phyloP scores from a whole-genome alignment of 306 rosid species.

The Acacia acuminata region DNA sequence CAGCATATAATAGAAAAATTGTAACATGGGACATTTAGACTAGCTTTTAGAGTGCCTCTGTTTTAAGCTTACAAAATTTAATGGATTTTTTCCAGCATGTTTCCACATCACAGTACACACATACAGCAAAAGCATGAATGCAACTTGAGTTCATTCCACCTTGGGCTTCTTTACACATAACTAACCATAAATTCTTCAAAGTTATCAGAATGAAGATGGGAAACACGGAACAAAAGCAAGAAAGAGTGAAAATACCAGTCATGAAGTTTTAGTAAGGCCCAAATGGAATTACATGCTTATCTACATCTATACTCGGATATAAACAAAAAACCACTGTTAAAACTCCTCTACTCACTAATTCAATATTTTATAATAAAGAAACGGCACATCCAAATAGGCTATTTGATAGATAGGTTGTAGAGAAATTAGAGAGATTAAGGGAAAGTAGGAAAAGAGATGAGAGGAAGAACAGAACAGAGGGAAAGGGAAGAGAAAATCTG shows the following conservation, averaged over 20 bases:
- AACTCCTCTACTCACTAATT: neutral
- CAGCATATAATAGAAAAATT: neutral
- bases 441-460: no score
- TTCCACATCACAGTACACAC: neutral
- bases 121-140: neutral
- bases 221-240: neutral
- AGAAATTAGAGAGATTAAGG: no score
- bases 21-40: neutral
- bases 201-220: conserved; percentile 1
- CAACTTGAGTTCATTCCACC: conserved; percentile 11
- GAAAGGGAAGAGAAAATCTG: no score
- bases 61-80: neutral
- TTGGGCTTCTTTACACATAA: neutral
- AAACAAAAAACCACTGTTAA: neutral
- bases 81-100: neutral
- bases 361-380: neutral
- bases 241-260: neutral
- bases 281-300: neutral
- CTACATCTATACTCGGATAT: neutral
- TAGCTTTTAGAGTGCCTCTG: neutral
- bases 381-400: neutral
- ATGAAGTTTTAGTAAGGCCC: neutral
- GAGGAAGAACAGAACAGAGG: no score
- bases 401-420: no score
- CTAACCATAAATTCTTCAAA: neutral